Evolutionary conservation across 768 basidiomycete genomes (phyloP), one percentile per base, ranked within the genome.

Genomic region (Suillus clintonianus): DNA sequence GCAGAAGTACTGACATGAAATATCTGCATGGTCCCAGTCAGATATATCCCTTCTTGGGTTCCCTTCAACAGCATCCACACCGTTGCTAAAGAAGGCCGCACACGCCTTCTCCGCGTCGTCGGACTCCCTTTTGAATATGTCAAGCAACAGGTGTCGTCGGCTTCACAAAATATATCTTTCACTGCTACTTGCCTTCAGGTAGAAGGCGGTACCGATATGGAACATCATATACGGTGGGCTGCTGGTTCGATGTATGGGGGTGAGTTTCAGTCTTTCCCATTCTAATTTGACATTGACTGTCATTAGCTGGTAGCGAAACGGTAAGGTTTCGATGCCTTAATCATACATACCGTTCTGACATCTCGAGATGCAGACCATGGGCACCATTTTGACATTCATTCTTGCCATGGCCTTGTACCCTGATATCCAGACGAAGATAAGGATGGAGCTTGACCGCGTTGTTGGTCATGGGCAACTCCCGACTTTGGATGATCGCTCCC

Each of bases 371-470:
- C 39, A 63, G 62, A 63, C 62, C 9, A 61, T 45, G 42, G 56
- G 39, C 41, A 45, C 62, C 2, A 39, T 47, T 14, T 19, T 63
- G 15, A 14, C 57, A 19, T 63, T 63, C 59, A 63, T 63, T 39
- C 30, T 60, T n/a, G 55, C 55, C 27, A 62, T 59, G 57, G 39
- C 57, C 24, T 27, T 59, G 57, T 59, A 59, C 19, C 57, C 39
- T 39, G 57, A 59, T 45, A 22, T 59, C 24, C 57, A 59, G 7
- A 14, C 9, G 8, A 48, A 50, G 53, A 54, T 54, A 34, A 22
- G n/a, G 53, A 54, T n/a, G 32, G 76, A 81, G 57, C 67, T 82
- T 5, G 80, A 81, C 60, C 51, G 65, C 17, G 73, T 79, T 10
- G 41, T 78, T 2, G 74, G 76, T n/a, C 57, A 65, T 4, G 73